Evolutionary conservation across 78 protist species (phyloP), one percentile per base, ranked within the genome.

Genomic region (Dictyostelium citrinum): DNA sequence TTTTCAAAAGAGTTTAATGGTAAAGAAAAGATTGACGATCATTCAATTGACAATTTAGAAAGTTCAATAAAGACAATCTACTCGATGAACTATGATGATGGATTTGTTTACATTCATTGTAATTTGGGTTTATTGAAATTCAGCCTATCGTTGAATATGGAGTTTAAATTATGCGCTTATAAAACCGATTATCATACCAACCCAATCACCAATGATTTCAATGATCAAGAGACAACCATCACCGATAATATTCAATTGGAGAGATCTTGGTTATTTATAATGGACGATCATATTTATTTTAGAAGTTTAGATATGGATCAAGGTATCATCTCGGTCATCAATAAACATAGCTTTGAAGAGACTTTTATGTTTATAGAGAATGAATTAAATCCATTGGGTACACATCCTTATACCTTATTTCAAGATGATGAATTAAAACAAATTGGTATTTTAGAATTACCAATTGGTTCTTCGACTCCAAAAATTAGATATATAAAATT

Each of bases 61-160:
- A 24, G 22, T 33, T 22, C 45, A 45, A 8, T 84, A 27, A 71
- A 29, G 31, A 71, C 41, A 24, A 58, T 85, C 2, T 75, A 85
- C 22, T 85, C 91, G 17, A 76, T 85, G 83, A 12, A 17, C 0
- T 74, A 43, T n/a, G 67, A 85, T 60, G 70, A 60, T 60, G 70
- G 70, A 24, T 76, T 20, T 76, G 46, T 85, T 22, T 85, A 55
- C 39, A 41, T 85, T 33, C 91, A 85, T 43, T 85, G 91, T 76
- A 60, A 85, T 61, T 61, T 85, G 41, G 91, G 91, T 75, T 39
- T 85, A 17, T 49, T 85, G 16, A 85, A 76, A 20, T 61, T 85
- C 12, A n/a, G 12, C 2, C 76, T 75, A 29, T 35, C 17, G 2
- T 24, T 22, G 5, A 2, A 27, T 10, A n/a, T 67, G 33, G 22